Base-by-base conservation (phyloP, 495 filamentous ascomycete genomes). In the Halenospora varia region DNA sequence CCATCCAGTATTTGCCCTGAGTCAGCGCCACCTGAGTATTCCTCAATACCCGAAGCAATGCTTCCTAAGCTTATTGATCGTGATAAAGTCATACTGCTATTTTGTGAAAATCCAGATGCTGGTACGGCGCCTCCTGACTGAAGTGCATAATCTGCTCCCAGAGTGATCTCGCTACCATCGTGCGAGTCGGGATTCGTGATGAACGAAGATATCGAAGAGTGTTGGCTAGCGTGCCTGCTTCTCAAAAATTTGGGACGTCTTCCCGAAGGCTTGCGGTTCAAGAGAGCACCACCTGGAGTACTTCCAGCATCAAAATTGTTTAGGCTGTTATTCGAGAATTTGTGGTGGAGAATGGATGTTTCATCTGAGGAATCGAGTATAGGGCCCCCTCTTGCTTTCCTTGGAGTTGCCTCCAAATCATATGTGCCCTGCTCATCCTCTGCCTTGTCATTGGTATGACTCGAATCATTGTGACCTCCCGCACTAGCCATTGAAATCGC, bases 1-100 rank as follows among this genome's bases (percentile, higher is more conserved):
- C 80, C 68, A 72, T 84, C 79, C 20, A 72, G 65, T 13, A n/a
- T 65, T 70, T 63, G 56, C 66, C 68, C 26, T 55, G 55, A 55
- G 4, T 66, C 63, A 17, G 25, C 40, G 22, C 48, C 23, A 9
- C 45, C 63, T 35, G 77, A 79, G 55, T 85, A 80, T 17, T 86
- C 87, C 19, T 92, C 92, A 20, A 96, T 82, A 1, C 89, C 92
- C 15, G 92, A 96, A n/a, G 89, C 90, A 76, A 97, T 91, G 62
- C 92, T 97, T 10, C 94, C 94, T 52, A 97, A 80, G 67, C 92
- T 97, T 29, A 92, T 86, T 10, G 92, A 84, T 48, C 94, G 77
- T 18, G 88, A 87, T 48, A 96, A 73, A 17, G 80, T 70, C 52
- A 80, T 79, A 52, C 77, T 81, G 40, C 74, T 67, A 61, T 68